Evolutionary conservation across 2,329 filamentous ascomycete genomes (phyloP), one percentile per base, ranked within the genome.

Genomic region (Aureobasidium zeae): DNA sequence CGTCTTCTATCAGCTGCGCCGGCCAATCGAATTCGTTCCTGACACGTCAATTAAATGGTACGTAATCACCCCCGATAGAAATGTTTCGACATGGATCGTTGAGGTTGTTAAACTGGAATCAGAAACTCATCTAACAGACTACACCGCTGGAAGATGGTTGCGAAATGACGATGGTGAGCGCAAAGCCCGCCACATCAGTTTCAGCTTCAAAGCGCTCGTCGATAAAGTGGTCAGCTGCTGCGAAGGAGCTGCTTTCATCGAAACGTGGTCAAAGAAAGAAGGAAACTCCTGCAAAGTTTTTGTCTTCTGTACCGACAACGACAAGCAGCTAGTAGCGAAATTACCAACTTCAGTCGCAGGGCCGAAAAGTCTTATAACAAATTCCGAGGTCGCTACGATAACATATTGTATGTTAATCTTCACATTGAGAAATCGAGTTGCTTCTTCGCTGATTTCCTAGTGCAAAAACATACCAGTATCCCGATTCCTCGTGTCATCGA

Each of bases 301-400:
- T 26, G 13, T 37, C 34, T 37, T 37, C 21, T 26, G n/a, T 26
- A 37, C 21, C n/a, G 22, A 37, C 7, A 28, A 37, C 13, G 34
- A 22, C 13, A 37, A 28, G 22, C 13, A 17, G 24, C 25, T 68
- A 20, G 60, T 70, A 11, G 68, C 63, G 2, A 63, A 60, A 51
- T 45, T 70, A n/a, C 66, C 65, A 2, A 67, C 63, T 50, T 44
- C 45, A 2, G 32, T 65, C 24, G 62, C 63, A 49, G 65, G 65
- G 8, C 63, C 62, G 34, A 52, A 29, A 55, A 52, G 31, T 52
- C 66, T 15, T 59, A 41, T 55, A 1, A 69, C 63, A 4, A 57
- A 54, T 44, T 69, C 66, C 17, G 64, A 70, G 52, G 64, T 70
- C 49, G 67, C 68, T 20, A 70, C 66, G 1, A 63, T 70, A 34